Base-by-base conservation (phyloP, 345 rosid genomes). In the Syzygium grande region DNA sequence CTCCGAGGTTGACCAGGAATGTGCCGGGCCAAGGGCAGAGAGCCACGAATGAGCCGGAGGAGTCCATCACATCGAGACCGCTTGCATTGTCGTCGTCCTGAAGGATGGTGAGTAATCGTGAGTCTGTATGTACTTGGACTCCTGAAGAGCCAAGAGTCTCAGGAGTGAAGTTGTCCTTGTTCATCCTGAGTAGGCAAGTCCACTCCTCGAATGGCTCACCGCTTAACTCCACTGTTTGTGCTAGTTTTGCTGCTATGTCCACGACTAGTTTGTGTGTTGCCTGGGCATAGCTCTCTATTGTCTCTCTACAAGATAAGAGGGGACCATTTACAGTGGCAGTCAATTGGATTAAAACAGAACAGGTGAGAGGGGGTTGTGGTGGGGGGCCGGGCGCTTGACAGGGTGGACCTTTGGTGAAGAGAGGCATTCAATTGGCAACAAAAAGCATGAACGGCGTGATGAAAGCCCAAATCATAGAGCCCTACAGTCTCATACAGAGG, bases 401-500 rank as follows among this genome's bases (percentile, higher is more conserved):
- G n/a, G n/a, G n/a, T n/a, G n/a, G n/a, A n/a, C 98, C 98, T 95
- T 88, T 95, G 98, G 43, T 90, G 91, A 52, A 94, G 83, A 46
- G 97, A 90, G 87, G 97, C 97, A 9, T 92, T 93, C 43, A 97
- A 87, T 51, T 94, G 96, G 80, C 93, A 92, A 90, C 95, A 96
- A 84, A 97, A 97, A 73, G 86, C 51, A 43, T 88, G 84, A 11
- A 97, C 94, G 51, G 98, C 96, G 77, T 90, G 91, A 84, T 94
- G 86, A 63, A 95, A 94, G 52, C 94, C 93, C 91, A 93, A 86
- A 85, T 95, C 95, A 87, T 91, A 96, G 51, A 96, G 95, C 65
- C 99, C 98, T 58, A 96, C 88, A 10, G 98, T 94, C 84, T 97
- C 98, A 68, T 96, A 96, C 43, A 94, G 96, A 78, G 98, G 99